These are phyloP conservation scores for Leptographium flavum DNA, from an alignment of 2,329 filamentous ascomycete species.

Conservation along the genomic window DNA sequence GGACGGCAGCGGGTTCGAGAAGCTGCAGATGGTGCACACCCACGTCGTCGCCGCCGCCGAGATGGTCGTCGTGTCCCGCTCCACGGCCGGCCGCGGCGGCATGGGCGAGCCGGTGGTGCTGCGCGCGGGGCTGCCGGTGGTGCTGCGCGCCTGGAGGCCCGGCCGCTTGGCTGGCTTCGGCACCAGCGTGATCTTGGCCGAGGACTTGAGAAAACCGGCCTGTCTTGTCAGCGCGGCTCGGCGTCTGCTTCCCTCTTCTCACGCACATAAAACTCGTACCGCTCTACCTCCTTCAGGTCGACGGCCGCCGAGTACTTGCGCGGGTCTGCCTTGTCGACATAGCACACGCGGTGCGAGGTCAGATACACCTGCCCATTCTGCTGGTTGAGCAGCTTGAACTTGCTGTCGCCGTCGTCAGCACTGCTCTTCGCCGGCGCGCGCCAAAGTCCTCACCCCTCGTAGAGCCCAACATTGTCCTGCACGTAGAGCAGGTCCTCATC, in stretches of 20 bases:
- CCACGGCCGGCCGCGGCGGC: neutral
- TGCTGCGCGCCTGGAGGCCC: constrained; percentile 39
- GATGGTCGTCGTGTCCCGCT: constrained; percentile 17
- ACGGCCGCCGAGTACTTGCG: constrained; percentile 73
- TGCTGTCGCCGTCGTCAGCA: constrained; percentile 34
- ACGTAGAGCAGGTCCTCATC: constrained; percentile 95
- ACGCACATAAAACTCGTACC: constrained; percentile 72
- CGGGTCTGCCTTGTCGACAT: constrained; percentile 79
- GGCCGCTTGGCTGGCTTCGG: constrained; percentile 64
- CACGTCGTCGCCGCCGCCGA: constrained; percentile 58
- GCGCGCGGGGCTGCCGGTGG: constrained; percentile 30
- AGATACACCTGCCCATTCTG: constrained; percentile 95
- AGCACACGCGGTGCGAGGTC: constrained; percentile 90
- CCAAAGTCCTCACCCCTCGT: constrained; percentile 64
- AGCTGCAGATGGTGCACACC: constrained; percentile 93
- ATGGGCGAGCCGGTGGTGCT: constrained; percentile 18
- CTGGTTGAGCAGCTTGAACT: constrained; percentile 86
- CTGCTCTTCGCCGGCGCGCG: neutral
- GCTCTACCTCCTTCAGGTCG: constrained; percentile 81
- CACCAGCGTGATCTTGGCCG: constrained; percentile 78
- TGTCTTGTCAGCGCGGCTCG: constrained; percentile 21
- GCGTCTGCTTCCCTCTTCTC: neutral
- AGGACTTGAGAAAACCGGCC: constrained; percentile 90
- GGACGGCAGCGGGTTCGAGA: constrained; percentile 81
- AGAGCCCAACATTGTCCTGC: constrained; percentile 91